These are phyloP conservation scores for Fusarium brachygibbosum DNA, from an alignment of 2,329 filamentous ascomycete species.

Conservation along the genomic window DNA sequence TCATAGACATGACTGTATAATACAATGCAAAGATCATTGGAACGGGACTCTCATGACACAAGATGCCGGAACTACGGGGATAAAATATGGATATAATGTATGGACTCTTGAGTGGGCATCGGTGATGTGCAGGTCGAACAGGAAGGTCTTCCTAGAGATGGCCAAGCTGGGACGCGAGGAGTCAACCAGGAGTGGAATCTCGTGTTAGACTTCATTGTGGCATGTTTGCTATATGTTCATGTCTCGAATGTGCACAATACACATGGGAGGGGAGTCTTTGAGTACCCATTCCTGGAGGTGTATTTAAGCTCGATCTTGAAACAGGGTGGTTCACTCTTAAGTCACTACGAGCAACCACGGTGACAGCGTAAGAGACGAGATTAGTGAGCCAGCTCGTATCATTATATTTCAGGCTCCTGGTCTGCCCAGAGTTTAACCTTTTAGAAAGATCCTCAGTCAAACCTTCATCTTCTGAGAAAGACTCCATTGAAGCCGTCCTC, in stretches of 20 bases:
- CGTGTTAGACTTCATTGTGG: background rate
- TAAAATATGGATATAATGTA: background rate
- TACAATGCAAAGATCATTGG: constrained; percentile 35
- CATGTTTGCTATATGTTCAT: background rate
- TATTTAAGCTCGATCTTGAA: too few species aligned
- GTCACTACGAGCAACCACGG: too few species aligned
- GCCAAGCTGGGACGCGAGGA: background rate
- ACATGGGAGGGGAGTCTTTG: too few species aligned
- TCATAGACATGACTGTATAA: constrained; percentile 45
- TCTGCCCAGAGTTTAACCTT: too few species aligned
- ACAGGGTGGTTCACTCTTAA: too few species aligned
- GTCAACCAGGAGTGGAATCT: background rate
- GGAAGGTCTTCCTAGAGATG: background rate
- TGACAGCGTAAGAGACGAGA: too few species aligned
- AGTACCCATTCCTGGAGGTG: too few species aligned
- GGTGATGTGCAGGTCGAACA: background rate
- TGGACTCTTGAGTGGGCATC: background rate
- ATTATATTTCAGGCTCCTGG: too few species aligned
- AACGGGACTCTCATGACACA: background rate
- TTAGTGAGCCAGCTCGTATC: too few species aligned
- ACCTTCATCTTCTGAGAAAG: too few species aligned
- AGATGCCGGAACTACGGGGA: accelerated
- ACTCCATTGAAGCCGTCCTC: too few species aligned
- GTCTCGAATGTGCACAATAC: background rate
- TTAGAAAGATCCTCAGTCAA: too few species aligned